These are phyloP conservation scores for Termitomyces eurrhizus DNA, from an alignment of 768 basidiomycete species.

Conservation along the genomic window DNA sequence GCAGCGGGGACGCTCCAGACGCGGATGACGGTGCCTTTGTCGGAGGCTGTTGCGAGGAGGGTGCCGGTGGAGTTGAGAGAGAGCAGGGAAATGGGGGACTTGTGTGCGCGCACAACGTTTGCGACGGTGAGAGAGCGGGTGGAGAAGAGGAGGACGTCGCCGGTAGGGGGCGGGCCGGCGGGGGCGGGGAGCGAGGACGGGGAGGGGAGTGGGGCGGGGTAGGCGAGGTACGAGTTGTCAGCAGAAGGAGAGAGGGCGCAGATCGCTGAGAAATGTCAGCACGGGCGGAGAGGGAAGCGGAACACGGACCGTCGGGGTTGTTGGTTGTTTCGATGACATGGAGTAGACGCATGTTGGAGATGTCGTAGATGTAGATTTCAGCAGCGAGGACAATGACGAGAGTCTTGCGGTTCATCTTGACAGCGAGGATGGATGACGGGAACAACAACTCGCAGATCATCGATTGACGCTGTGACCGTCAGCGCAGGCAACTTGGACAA, in stretches of 20 bases:
- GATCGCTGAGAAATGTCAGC: slow-evolving; percentile 56
- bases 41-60: slow-evolving; percentile 87
- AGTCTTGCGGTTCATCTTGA: slow-evolving; percentile 96
- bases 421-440: slow-evolving; percentile 93
- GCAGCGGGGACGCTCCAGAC: slow-evolving; percentile 90
- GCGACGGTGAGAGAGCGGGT: slow-evolving; percentile 87
- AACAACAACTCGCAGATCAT: slow-evolving; percentile 99
- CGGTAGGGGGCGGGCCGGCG: slow-evolving; percentile 49
- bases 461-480: slow-evolving; percentile 70
- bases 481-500: no score
- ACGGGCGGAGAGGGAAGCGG: neutral
- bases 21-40: slow-evolving; percentile 95
- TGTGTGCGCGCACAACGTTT: slow-evolving; percentile 97
- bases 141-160: slow-evolving; percentile 94
- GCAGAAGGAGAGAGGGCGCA: slow-evolving; percentile 93
- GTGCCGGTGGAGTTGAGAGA: slow-evolving; percentile 85
- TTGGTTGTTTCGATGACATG: slow-evolving; percentile 97
- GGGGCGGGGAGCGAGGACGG: slow-evolving; percentile 63
- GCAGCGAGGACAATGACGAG: slow-evolving; percentile 93
- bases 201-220: slow-evolving; percentile 92
- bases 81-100: slow-evolving; percentile 85
- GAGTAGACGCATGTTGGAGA: slow-evolving; percentile 94
- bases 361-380: slow-evolving; percentile 99
- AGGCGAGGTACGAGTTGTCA: slow-evolving; percentile 91
- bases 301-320: slow-evolving; percentile 81